Evolutionary conservation across 1,284 basidiomycete genomes (phyloP), one percentile per base, ranked within the genome.

Genomic region (Neolentinus lepideus): DNA sequence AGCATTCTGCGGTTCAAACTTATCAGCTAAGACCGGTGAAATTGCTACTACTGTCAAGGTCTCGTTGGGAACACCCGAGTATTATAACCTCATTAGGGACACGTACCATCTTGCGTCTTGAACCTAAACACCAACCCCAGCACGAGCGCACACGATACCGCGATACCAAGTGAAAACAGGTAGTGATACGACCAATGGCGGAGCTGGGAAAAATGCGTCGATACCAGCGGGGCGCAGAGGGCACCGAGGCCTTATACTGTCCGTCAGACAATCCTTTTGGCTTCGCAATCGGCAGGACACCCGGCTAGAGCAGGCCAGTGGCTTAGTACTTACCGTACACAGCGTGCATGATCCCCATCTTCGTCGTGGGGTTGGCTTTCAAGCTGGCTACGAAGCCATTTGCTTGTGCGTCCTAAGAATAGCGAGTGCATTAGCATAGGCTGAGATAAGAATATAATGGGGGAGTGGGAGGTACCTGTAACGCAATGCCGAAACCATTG

Each of bases 341-440:
- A 0, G 80, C 84, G 62, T 88, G 85, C 38, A 84, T 62, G 43
- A 87, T 64, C 51, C 83, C 82, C 83, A 88, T 85, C 63, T 84
- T 84, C 1, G 71, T 67, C 0, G 73, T 59, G 0, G 75, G 60
- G 48, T 77, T 75, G 24, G 75, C 66, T 54, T 74, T 74, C 11
- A 83, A 69, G 53, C 69, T 69, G 16, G 78, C 76, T 11, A 81
- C 75, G 58, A 74, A 82, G 1, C 79, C 79, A 62, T 83, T 83
- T 1, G 78, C 74, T 62, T 81, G 79, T 1, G 82, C 81, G 58
- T 83, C 75, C 75, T 76, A 53, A 24, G n/a, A 9, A 16, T 47
- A 36, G 14, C 8, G 45, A 9, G 8, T 9, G 9, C 24, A 19
- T 47, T 47, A 9, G 45, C 9, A 47, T 25, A n/a, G n/a, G n/a